These are phyloP conservation scores for Dorcoceras hygrometricum DNA, from an alignment of 257 asterid species.

Conservation along the genomic window DNA sequence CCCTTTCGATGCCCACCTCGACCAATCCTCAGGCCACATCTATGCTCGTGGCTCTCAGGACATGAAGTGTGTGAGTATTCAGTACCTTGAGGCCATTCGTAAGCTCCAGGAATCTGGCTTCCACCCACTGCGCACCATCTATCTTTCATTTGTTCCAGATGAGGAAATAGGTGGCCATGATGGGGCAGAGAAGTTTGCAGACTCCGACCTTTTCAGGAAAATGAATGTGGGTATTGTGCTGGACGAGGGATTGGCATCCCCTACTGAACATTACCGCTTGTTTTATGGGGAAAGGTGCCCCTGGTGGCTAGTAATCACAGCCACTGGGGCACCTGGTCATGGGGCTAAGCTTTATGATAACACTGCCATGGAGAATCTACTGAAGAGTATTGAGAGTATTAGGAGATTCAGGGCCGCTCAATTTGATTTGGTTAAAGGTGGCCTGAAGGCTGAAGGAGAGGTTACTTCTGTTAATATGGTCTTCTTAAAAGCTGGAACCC, in stretches of 20 bases:
- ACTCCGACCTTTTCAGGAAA: slow-evolving; percentile 56
- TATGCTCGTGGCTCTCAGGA: slow-evolving; percentile 97
- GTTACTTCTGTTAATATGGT: slow-evolving; percentile 87
- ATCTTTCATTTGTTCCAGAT: slow-evolving; percentile 88
- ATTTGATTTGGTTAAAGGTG: slow-evolving; percentile 83
- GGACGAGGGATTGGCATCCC: slow-evolving; percentile 89
- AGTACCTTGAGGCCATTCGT: slow-evolving; percentile 87
- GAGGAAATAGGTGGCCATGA: slow-evolving; percentile 96
- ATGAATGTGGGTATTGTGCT: slow-evolving; percentile 88
- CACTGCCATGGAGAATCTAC: slow-evolving; percentile 88
- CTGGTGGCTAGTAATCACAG: slow-evolving; percentile 84
- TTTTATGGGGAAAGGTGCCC: slow-evolving; percentile 87
- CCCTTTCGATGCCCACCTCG: slow-evolving; percentile 75
- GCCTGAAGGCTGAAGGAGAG: slow-evolving; percentile 78
- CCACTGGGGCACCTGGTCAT: slow-evolving; percentile 89
- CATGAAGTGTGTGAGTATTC: slow-evolving; percentile 89
- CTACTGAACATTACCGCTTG: slow-evolving; percentile 57
- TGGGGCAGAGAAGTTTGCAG: slow-evolving; percentile 75
- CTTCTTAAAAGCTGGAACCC: slow-evolving; percentile 89
- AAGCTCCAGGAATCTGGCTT: slow-evolving; percentile 63
- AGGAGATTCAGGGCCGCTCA: slow-evolving; percentile 81
- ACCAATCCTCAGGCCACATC: slow-evolving; percentile 62
- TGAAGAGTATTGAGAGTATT: slow-evolving; percentile 78
- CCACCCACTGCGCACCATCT: slow-evolving; percentile 63
- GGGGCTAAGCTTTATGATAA: slow-evolving; percentile 93